Evolutionary conservation across 106 monocot species (phyloP), one percentile per base, ranked within the genome.

Genomic region (Allium fistulosum): DNA sequence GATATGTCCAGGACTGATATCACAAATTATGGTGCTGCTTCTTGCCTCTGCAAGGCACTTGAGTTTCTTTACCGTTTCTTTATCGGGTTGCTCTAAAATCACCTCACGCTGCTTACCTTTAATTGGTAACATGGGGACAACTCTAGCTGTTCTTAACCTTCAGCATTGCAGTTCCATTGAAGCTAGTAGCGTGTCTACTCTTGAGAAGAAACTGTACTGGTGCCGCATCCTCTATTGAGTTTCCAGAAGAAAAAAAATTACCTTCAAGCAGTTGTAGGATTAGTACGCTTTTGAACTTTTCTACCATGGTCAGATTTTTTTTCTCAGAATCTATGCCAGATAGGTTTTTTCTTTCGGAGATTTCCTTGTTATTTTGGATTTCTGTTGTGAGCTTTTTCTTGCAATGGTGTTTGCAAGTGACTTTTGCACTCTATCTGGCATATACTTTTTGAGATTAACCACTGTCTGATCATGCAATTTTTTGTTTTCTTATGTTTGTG

Each of bases 191-290:
- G 66, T 85, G 14, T 27, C 71, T 22, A 65, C 73, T 3, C 80
- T 94, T 17, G 79, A 80, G 78, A 79, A 85, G 75, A 82, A 90
- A 71, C 79, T 94, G 63, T 78, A 73, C 77, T 78, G 84, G 80
- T 91, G 90, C 46, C 85, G 90, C 68, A 80, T 94, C 75, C 77
- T 94, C 53, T 75, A 69, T 49, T 94, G 65, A 10, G 14, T 7
- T 0, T 14, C 4, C 37, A 37, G 17, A 27, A 10, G 13, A 13
- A 48, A 8, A 8, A 7, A 10, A 66, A 51, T 66, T n/a, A 46
- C 57, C 58, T 65, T 47, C 65, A 27, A 56, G 22, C 57, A 53
- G 53, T 57, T 6, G 56, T 56, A 22, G 55, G 51, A 52, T 61
- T 63, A 48, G 66, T 75, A 52, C 70, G 72, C 72, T 14, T 48